A percentile compares a stretch with the other conserved stretches of the same genome.
Conservation (phyloP, 768 basidiomycete species). For the Psilocybe subaeruginosa region DNA sequence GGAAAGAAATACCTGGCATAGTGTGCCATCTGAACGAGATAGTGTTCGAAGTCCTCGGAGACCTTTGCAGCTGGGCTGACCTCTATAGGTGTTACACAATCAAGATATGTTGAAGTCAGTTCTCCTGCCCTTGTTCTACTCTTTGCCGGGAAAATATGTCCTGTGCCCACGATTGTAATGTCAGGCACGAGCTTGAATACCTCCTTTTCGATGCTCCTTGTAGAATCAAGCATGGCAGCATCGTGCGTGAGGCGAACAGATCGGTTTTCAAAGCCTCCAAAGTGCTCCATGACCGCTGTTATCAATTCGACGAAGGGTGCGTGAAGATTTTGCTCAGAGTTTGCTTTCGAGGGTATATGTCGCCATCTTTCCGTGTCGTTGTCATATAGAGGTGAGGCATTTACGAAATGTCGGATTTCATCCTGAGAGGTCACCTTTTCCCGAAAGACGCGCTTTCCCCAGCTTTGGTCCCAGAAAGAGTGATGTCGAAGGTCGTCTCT, state of each 20-base stretch:
- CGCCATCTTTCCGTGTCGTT: neutral
- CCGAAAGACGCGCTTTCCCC: neutral
- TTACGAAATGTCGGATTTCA: neutral
- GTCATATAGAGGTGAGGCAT: neutral
- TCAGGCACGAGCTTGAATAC: conserved; percentile 6
- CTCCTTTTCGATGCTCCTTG: neutral
- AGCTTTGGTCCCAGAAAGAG: neutral
- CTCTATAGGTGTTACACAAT: conserved; percentile 1
- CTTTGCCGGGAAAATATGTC: neutral
- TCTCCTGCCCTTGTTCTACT: neutral
- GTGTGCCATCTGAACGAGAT: conserved; percentile 10
- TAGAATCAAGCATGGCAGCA: too few relatives aligned
- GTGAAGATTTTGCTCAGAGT: neutral
- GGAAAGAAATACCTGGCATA: conserved; percentile 17
- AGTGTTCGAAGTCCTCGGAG: neutral
- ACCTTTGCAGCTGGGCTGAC: neutral
- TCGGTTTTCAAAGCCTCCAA: neutral
- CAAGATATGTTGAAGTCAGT: neutral
- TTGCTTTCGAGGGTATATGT: neutral
- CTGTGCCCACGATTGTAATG: conserved; percentile 5
- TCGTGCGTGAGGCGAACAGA: neutral
- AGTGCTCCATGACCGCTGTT: neutral
- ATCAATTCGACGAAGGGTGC: conserved; percentile 3
- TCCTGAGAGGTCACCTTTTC: neutral
- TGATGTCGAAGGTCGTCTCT: neutral